Base-by-base conservation (phyloP, 2,329 filamentous ascomycete species). In the Talaromyces sp. region DNA sequence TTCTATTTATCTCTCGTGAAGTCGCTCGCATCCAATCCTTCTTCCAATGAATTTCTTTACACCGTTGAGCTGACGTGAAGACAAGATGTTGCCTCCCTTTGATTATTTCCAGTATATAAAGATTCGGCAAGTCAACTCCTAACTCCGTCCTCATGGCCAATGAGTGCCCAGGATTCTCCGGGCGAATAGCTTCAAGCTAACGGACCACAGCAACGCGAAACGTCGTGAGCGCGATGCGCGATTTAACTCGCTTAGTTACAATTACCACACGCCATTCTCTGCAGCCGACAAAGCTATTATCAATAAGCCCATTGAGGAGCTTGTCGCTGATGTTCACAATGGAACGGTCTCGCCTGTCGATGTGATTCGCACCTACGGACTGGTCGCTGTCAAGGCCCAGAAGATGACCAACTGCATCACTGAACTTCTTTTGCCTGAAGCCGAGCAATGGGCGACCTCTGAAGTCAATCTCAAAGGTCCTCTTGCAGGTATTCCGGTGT, bases 331-430 rank as follows among this genome's bases (percentile, higher is more conserved):
- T 75, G 88, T 96, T 3, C 89, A 93, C 33, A 81, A 83, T n/a
- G 82, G 85, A 45, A 75, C 79, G 55, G 78, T 85, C 51, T 80
- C 82, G 11, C 86, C 92, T 0, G 70, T 87, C 22, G 85, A 91
- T 61, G 83, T 97, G 48, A 84, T 97, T n/a, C 84, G 80, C 60
- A 85, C 91, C 10, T 97, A 97, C 70, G 89, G 89, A 67, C 96
- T 95, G 73, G 86, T 93, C 19, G 89, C 92, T 0, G 71, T 96
- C 54, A 87, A 86, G 67, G 92, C 91, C 1, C 93, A 97, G 21
- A 81, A 87, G 62, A 88, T 88, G 74, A 96, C 91, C 2, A 97
- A 97, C 72, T 95, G 90, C 68, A 75, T 95, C 11, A 97, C 93
- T 0, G 92, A 97, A 74, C 78, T 97, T 57, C 83, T 97, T 77